Base-by-base conservation (phyloP, 306 rosid species). In the Lagenaria siceraria region DNA sequence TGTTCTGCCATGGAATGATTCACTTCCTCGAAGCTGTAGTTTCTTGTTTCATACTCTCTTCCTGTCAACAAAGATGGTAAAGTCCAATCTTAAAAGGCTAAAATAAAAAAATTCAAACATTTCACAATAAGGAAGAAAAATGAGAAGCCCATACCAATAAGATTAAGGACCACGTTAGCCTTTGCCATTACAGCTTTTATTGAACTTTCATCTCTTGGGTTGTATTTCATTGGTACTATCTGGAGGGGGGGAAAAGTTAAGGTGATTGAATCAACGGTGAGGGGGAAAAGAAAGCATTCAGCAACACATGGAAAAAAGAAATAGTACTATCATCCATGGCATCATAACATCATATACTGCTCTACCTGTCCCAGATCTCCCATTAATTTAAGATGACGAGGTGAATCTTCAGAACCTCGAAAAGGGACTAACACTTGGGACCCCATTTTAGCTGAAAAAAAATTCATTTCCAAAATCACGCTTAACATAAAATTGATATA, bases 331-430 rank as follows among this genome's bases (percentile, higher is more conserved):
- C 40, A 46, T 61, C 69, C 22, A 56, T 40, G n/a, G 40, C 42
- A 62, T 31, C 36, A 33, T 5, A 31, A 84, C 40, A 77, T 27
- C 48, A 66, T 75, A 52, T 68, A 61, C 56, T 10, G 72, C 76
- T 81, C 52, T 87, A 95, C 99, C 99, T 95, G 99, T 82, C 99
- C 99, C 83, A 95, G 84, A 87, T 95, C 99, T 48, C 99, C 99
- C 99, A 92, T 95, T 84, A 95, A 84, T 87, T 95, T 95, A 70
- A 95, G 93, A 81, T 95, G 98, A 31, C 99, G 99, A 55, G 81
- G 98, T 66, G 84, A 78, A 86, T 95, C 99, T 85, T 95, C 99
- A 76, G 96, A 92, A 77, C 97, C 96, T 72, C 99, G 96, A 75
- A 95, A 95, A 54, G 99, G 98, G 80, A 96, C 90, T 48, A 96